Evolutionary conservation across 768 basidiomycete species (phyloP), one percentile per base, ranked within the genome.

Genomic region (Lactarius hengduanensis): DNA sequence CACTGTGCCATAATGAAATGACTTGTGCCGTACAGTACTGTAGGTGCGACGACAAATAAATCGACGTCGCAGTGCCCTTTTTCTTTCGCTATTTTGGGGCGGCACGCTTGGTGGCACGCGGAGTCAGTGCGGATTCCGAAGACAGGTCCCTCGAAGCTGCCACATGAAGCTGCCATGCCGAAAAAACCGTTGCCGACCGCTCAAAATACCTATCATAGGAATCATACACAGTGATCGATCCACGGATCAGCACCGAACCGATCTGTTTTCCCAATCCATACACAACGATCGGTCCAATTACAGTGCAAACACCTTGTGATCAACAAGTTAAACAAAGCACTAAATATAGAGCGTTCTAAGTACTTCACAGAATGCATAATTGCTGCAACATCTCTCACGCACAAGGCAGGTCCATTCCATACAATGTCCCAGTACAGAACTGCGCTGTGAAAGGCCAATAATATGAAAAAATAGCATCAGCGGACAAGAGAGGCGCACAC

Each of bases 381-480:
- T 26, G 30, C 30, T 18, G 55, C 30, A 34, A 34, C 55, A 56
- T 34, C 55, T 56, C 30, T 56, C 18, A 34, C 54, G 54, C 54
- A 53, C 22, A 26, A 26, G 18, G 54, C 16, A 56, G 20, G 55
- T 56, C 54, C 53, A 45, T 60, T 28, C 57, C 20, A 53, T 57
- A 38, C 57, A 41, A 54, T 16, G 22, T 20, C 36, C 41, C 50
- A 32, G 41, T 57, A 58, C 34, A 62, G 63, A 59, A 59, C 47
- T 50, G 38, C 47, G 57, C 26, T 50, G 28, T 9, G 36, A 59
- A 62, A 9, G 22, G 28, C 38, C 56, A 61, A 66, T 62, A 62
- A 62, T 65, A 65, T 28, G 54, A 57, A 53, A 62, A 66, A 58
- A 62, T 57, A 63, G 32, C 50, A 62, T n/a, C 57, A 50, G 36